These are phyloP conservation scores for Globisporangium cylindrosporum DNA, from an alignment of 352 stramenopile genomes.

Conservation along the genomic window DNA sequence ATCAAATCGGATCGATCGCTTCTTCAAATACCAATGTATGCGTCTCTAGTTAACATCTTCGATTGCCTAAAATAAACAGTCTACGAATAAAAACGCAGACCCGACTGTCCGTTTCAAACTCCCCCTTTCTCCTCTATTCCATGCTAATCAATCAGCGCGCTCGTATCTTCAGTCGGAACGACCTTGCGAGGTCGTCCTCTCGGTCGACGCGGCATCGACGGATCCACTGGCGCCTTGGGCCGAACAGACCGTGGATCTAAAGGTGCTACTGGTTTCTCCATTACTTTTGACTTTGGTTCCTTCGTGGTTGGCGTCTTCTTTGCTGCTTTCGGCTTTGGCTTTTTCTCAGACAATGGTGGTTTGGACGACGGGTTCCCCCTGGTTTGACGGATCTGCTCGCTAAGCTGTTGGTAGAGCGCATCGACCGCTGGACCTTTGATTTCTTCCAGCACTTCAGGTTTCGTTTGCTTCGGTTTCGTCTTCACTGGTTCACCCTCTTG, in stretches of 20 bases:
- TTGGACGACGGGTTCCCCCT: not conserved
- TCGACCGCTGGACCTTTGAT: conserved; percentile 1
- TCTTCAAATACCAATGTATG: conserved; percentile 5
- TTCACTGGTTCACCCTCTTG: not conserved
- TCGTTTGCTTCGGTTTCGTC: not conserved
- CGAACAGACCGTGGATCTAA: not conserved
- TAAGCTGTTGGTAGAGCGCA: conserved; percentile 8
- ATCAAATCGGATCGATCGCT: not conserved
- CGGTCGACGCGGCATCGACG: not conserved
- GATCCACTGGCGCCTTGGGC: not conserved
- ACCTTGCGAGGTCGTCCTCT: conserved; percentile 12
- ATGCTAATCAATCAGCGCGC: not conserved
- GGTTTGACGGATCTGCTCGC: conserved; percentile 3
- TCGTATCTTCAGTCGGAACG: not conserved
- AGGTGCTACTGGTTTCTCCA: not conserved
- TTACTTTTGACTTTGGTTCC: not conserved
- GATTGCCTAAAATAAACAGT: not conserved
- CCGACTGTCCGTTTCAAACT: conserved; percentile 1
- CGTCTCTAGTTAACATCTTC: not conserved
- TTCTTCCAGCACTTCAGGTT: not conserved
- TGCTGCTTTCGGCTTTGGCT: not conserved
- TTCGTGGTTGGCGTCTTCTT: not conserved
- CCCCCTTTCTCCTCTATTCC: not conserved
- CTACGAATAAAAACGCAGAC: not conserved
- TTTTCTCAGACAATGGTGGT: not conserved